A percentile compares a stretch with the other conserved stretches of the same genome.
Evolutionary conservation across 257 asterid genomes (phyloP).

Genomic region (Ilex aquifolium): DNA sequence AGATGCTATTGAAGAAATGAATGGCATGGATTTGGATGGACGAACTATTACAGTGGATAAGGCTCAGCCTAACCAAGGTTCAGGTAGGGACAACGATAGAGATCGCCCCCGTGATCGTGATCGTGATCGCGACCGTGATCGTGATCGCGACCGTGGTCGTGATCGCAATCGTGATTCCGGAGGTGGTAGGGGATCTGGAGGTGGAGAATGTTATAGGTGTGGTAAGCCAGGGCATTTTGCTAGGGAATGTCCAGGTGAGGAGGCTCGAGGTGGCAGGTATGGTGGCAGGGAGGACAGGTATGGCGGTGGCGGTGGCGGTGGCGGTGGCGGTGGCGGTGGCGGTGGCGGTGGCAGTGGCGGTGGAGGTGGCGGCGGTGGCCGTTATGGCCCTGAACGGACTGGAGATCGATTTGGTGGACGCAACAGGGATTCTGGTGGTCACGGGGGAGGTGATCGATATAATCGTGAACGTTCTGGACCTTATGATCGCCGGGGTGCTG

Average conservation of each 20-base stretch:
- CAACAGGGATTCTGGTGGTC: slow-evolving; percentile 58
- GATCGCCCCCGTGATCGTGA: slow-evolving; percentile 59
- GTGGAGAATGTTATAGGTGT: slow-evolving; percentile 89
- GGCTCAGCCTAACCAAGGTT: slow-evolving; percentile 75
- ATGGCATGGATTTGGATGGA: slow-evolving; percentile 86
- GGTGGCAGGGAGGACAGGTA: slow-evolving; percentile 61
- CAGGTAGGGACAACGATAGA: slow-evolving; percentile 50
- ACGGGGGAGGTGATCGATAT: slow-evolving; percentile 65
- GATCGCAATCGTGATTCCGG: slow-evolving; percentile 54
- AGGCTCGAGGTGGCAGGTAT: slow-evolving; percentile 53
- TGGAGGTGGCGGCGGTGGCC: slow-evolving; percentile 40
- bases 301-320: slow-evolving; percentile 30
- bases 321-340: slow-evolving; percentile 34
- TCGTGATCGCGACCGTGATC: slow-evolving; percentile 58
- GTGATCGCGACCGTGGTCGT: slow-evolving; percentile 52
- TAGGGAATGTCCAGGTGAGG: slow-evolving; percentile 89
- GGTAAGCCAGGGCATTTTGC: slow-evolving; percentile 98
- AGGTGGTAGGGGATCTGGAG: slow-evolving; percentile 77
- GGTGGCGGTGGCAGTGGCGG: slow-evolving; percentile 14
- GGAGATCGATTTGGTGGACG: slow-evolving; percentile 75
- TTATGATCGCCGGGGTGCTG: slow-evolving; percentile 69
- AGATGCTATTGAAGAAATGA: slow-evolving; percentile 90
- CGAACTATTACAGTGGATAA: slow-evolving; percentile 79
- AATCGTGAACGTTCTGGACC: slow-evolving; percentile 92
- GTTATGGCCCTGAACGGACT: slow-evolving; percentile 78